phyloP scores from a whole-genome alignment of 2,329 filamentous ascomycete species.

The Gnomoniopsis smithogilvyi region DNA sequence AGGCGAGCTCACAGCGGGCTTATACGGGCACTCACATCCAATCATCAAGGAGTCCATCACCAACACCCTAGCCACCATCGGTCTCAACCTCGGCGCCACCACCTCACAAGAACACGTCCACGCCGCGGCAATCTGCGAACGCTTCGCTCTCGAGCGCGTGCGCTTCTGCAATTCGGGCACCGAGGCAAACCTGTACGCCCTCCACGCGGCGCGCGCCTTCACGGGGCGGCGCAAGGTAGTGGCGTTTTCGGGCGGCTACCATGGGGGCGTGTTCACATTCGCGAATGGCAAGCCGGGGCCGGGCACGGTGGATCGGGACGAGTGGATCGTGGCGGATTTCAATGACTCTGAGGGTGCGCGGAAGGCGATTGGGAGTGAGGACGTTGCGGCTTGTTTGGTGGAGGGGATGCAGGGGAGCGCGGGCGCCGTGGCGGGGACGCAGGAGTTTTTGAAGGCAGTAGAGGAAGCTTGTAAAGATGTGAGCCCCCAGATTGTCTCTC shows the following conservation, averaged over 20 bases:
- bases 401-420: conserved; percentile 65
- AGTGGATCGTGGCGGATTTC: conserved; percentile 60
- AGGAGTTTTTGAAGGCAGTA: conserved; percentile 50
- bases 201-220: conserved; percentile 50
- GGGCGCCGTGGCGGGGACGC: conserved; percentile 50
- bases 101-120: conserved; percentile 48
- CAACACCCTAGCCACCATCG: conserved; percentile 39
- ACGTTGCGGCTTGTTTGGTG: conserved; percentile 61
- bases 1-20: conserved; percentile 61
- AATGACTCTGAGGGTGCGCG: conserved; percentile 53
- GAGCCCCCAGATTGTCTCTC: neutral
- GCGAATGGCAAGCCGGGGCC: conserved; percentile 29
- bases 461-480: conserved; percentile 41
- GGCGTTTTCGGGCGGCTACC: conserved; percentile 49
- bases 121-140: conserved; percentile 47
- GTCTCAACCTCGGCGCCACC: conserved; percentile 53
- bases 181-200: conserved; percentile 59
- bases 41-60: conserved; percentile 47
- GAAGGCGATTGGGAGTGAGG: conserved; percentile 38
- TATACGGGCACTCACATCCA: conserved; percentile 64
- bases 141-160: conserved; percentile 54
- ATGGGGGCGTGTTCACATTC: conserved; percentile 45
- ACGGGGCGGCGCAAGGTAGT: conserved; percentile 43
- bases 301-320: conserved; percentile 46
- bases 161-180: conserved; percentile 66